Conservation (phyloP, 2,329 filamentous ascomycete species). For the Aspergillus sp. region DNA sequence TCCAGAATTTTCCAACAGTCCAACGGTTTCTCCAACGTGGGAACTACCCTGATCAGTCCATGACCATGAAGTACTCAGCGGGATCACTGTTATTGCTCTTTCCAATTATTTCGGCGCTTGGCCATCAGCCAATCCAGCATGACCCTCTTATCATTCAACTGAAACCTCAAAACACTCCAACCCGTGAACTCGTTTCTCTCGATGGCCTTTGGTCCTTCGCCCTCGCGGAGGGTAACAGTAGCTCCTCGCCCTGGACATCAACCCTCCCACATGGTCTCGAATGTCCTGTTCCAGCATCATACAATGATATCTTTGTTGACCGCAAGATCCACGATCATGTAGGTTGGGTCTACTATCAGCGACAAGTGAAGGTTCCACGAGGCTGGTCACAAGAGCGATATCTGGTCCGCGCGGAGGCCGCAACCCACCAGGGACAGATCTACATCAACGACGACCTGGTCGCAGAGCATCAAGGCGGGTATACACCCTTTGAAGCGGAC, state of each 20-base stretch:
- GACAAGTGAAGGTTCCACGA: conserved; percentile 23
- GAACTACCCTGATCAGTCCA: no score
- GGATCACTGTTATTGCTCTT: no score
- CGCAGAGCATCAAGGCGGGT: conserved; percentile 26
- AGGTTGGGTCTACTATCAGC: conserved; percentile 34
- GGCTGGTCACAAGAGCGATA: conserved; percentile 18
- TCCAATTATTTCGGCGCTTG: no score
- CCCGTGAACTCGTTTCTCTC: conserved; percentile 11
- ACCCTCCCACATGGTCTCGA: conserved; percentile 11
- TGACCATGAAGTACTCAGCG: no score
- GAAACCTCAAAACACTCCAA: no score
- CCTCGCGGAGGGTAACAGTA: neutral
- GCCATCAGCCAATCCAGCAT: no score
- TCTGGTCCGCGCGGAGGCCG: conserved; percentile 27
- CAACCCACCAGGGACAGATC: conserved; percentile 27
- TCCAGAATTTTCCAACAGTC: no score
- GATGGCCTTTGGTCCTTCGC: conserved; percentile 18
- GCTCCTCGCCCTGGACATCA: neutral
- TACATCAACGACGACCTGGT: conserved; percentile 28
- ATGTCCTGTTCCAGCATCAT: conserved; percentile 17
- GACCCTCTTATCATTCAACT: no score
- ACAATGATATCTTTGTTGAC: conserved; percentile 17
- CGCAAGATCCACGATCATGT: conserved; percentile 26
- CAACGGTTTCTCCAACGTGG: no score
- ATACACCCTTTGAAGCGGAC: conserved; percentile 29